Base-by-base conservation (phyloP, 129 eudicot species). In the Solidago caesia region DNA sequence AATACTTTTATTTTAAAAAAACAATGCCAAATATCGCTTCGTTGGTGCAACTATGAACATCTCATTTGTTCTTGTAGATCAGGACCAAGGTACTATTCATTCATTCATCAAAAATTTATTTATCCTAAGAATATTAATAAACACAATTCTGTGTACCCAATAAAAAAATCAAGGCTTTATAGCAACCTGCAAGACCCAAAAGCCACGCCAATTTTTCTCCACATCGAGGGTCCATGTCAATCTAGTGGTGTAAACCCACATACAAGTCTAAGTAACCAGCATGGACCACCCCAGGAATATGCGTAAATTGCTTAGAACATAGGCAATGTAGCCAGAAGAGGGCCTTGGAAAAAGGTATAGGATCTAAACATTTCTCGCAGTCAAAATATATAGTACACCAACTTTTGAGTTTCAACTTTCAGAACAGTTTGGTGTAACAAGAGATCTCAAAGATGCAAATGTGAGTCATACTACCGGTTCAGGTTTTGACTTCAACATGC, bases 361-460 rank as follows among this genome's bases (percentile, higher is more conserved):
- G 45, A 62, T 33, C 41, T 62, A 62, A 6, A 33, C 45, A 62
- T 29, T 4, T 33, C 13, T 26, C n/a, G 29, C 16, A 61, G 65
- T 26, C 44, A 27, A 5, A 1, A 61, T 62, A 62, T 33, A 33
- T 43, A 61, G 42, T n/a, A 62, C 41, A 33, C 67, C 45, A 33
- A 29, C 41, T 33, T 15, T 33, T 62, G 26, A 33, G 67, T 33
- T 62, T 4, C 14, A 6, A 41, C 41, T 41, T 33, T 9, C 43
- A 62, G 67, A 62, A 62, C 21, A 62, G 67, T 62, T 15, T 39
- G n/a, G 8, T 61, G 66, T 61, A 61, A 62, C 41, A 33, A 29
- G 67, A 25, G 11, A 9, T 26, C 12, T 41, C 15, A 62, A 11
- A 44, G 45, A 62, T 33, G 11, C 25, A 59, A 59, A 48, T 8